A percentile compares a stretch with the other conserved stretches of the same genome.
These are phyloP conservation scores for Microcyclospora tardicrescens DNA, from an alignment of 2,329 filamentous ascomycete genomes.

Conservation along the genomic window DNA sequence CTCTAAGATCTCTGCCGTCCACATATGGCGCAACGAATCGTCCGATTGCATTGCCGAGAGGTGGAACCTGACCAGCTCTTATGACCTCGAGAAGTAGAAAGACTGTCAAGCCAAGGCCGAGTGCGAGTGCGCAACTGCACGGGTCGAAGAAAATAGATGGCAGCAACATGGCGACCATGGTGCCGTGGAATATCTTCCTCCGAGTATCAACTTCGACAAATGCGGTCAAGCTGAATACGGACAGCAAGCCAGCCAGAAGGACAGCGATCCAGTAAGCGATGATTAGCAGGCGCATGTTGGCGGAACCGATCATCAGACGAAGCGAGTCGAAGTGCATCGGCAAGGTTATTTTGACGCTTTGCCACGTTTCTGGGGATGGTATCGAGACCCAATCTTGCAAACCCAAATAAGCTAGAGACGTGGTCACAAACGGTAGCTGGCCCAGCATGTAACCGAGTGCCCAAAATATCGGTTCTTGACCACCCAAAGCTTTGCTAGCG, in stretches of 20 bases:
- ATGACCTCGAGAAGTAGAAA: conserved; percentile 85
- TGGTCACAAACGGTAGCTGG: conserved; percentile 58
- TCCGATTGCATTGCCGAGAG: conserved; percentile 73
- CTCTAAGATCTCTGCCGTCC: conserved; percentile 81
- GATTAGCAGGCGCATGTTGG: conserved; percentile 69
- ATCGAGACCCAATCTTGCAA: conserved; percentile 66
- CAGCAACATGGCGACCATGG: conserved; percentile 93
- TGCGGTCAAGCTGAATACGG: conserved; percentile 68
- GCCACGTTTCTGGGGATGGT: conserved; percentile 32
- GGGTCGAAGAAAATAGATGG: conserved; percentile 81
- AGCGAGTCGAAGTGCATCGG: conserved; percentile 49
- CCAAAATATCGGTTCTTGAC: conserved; percentile 81
- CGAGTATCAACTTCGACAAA: conserved; percentile 88
- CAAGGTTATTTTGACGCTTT: conserved; percentile 7
- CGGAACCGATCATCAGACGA: conserved; percentile 52
- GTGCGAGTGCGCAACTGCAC: conserved; percentile 63
- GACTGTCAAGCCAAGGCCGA: conserved; percentile 65
- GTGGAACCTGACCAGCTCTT: conserved; percentile 80
- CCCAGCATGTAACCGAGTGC: conserved; percentile 81
- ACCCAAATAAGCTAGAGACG: conserved; percentile 54
- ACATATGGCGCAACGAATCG: conserved; percentile 85
- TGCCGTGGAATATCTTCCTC: conserved; percentile 94
- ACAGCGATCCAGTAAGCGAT: conserved; percentile 60
- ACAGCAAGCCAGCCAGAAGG: conserved; percentile 55
- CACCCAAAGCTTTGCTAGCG: conserved; percentile 49